Evolutionary conservation across 176 grass and related monocot species (phyloP).

Genomic region (Carex cristatella): DNA sequence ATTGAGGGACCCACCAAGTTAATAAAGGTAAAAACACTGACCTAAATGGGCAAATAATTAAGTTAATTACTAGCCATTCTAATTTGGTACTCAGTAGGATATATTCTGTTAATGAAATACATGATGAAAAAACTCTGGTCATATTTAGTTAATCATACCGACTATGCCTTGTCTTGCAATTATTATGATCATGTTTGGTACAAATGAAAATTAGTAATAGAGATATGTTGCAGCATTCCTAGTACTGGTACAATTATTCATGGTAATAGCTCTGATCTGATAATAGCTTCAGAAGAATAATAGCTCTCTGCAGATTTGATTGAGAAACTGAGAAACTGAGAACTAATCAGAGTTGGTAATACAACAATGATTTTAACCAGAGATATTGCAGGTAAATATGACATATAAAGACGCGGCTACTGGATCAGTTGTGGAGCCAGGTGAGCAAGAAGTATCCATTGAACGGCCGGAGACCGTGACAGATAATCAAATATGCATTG

Average conservation of each 20-base stretch:
- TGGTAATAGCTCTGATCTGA: not conserved
- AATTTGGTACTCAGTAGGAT: not conserved
- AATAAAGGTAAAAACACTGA: constrained; percentile 18
- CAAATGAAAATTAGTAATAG: not conserved
- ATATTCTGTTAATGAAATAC: not conserved
- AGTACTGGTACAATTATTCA: not conserved
- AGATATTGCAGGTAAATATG: constrained; percentile 20
- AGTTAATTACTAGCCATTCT: not conserved
- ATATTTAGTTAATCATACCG: not conserved
- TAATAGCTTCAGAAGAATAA: not conserved
- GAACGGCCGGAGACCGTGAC: not conserved
- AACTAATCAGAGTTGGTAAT: not conserved
- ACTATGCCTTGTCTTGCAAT: not conserved
- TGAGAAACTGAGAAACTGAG: not conserved
- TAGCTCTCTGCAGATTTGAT: not conserved
- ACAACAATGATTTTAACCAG: not conserved
- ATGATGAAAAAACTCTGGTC: not conserved
- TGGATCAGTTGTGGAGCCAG: not conserved
- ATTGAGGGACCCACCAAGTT: constrained; percentile 13
- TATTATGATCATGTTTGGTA: not conserved
- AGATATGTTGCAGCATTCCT: not conserved
- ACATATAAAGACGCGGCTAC: constrained; percentile 31
- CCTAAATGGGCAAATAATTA: not conserved
- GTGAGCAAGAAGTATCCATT: constrained; percentile 25
- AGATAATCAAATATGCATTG: constrained; percentile 14